A percentile compares a stretch with the other conserved stretches of the same genome.
phyloP scores from a whole-genome alignment of 495 filamentous ascomycete genomes.

The Aspergillus diversus region DNA sequence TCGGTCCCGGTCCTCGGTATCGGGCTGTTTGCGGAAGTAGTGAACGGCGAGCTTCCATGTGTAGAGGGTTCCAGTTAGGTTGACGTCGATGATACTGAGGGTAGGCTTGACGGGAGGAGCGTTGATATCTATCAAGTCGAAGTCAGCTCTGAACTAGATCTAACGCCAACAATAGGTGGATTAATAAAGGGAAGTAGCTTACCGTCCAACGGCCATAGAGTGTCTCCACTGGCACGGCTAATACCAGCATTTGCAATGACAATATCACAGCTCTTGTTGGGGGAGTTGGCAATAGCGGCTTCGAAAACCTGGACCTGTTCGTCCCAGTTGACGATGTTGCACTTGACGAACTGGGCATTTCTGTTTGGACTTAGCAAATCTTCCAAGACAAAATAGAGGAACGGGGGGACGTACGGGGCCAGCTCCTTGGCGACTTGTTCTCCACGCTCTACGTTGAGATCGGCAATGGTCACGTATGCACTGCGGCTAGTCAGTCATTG shows the following conservation, averaged over 20 bases:
- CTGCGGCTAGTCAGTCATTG: not conserved
- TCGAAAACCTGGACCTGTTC: constrained; percentile 26
- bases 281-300: constrained; percentile 26
- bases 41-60: constrained; percentile 48
- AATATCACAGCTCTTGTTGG: constrained; percentile 25
- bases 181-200: not conserved
- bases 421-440: constrained; percentile 29
- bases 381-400: not conserved
- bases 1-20: constrained; percentile 34
- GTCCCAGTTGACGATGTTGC: constrained; percentile 29
- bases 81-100: constrained; percentile 45
- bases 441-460: constrained; percentile 36
- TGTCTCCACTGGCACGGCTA: constrained; percentile 33
- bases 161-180: not conserved
- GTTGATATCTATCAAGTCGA: constrained; percentile 36
- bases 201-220: constrained; percentile 39
- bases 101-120: constrained; percentile 39
- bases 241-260: constrained; percentile 47
- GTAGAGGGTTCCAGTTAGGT: constrained; percentile 44
- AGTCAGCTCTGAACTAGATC: no score
- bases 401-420: constrained; percentile 11
- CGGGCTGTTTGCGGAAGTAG: constrained; percentile 43
- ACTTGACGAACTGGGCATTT: constrained; percentile 29
- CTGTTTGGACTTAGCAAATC: constrained; percentile 1
- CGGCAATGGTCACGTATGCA: constrained; percentile 42